Evolutionary conservation across 2,329 filamentous ascomycete genomes (phyloP).

Genomic region (Aspergillus pseudotamarii): DNA sequence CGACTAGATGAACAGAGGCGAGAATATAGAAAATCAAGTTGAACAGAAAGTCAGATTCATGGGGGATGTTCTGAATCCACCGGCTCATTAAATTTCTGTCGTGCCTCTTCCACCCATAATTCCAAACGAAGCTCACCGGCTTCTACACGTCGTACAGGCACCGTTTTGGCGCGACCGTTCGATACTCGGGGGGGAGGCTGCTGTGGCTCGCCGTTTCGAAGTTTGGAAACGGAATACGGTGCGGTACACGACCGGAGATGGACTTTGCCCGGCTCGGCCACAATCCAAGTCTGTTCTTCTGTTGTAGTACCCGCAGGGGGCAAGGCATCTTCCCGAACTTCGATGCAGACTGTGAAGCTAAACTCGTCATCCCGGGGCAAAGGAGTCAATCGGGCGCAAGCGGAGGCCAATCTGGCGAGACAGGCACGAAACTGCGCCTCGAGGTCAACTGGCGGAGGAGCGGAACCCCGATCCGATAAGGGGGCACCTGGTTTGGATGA

Average conservation of each 20-base stretch:
- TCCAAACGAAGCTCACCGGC: constrained; percentile 69
- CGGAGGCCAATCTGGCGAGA: constrained; percentile 47
- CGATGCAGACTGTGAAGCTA: constrained; percentile 53
- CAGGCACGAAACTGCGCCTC: constrained; percentile 54
- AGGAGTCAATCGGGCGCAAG: constrained; percentile 46
- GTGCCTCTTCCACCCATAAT: constrained; percentile 70
- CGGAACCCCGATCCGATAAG: constrained; percentile 29
- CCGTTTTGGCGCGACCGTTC: constrained; percentile 57
- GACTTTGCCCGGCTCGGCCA: constrained; percentile 55
- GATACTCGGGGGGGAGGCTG: constrained; percentile 36
- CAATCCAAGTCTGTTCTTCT: constrained; percentile 63
- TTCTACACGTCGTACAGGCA: constrained; percentile 64
- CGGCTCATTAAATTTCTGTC: constrained; percentile 53
- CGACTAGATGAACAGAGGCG: constrained; percentile 18
- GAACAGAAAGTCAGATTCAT: constrained; percentile 26
- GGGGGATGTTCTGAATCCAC: constrained; percentile 40
- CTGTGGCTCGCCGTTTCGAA: constrained; percentile 40
- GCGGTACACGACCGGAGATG: constrained; percentile 44
- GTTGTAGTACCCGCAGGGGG: constrained; percentile 50
- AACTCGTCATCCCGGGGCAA: constrained; percentile 51
- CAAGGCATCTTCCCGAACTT: constrained; percentile 50
- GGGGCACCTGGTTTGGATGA: constrained; percentile 33
- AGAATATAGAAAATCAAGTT: constrained; percentile 6
- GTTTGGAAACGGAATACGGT: constrained; percentile 42
- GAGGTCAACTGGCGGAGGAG: constrained; percentile 44